Evolutionary conservation across 306 rosid species (phyloP).

Genomic region (Pterocarpus macrocarpus): DNA sequence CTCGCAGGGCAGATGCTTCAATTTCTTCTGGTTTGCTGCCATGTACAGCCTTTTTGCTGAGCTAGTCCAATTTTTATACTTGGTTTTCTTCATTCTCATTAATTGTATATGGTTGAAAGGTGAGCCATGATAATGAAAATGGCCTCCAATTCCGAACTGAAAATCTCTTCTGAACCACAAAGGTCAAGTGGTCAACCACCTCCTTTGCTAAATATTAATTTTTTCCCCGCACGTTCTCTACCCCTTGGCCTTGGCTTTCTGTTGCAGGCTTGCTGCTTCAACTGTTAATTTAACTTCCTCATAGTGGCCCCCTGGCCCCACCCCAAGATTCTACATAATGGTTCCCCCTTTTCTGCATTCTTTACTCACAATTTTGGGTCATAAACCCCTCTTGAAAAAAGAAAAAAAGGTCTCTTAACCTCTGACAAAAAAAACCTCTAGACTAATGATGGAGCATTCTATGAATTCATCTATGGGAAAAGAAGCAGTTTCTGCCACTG

Average conservation of each 20-base stretch:
- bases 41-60: not conserved
- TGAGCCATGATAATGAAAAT: constrained; percentile 32
- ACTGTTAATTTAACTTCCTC: constrained; percentile 58
- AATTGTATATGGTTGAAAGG: constrained; percentile 55
- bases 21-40: not conserved
- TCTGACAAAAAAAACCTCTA: constrained; percentile 24
- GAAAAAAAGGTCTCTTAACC: constrained; percentile 37
- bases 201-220: constrained; percentile 38
- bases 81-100: constrained; percentile 45
- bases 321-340: constrained; percentile 58
- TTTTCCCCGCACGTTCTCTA: constrained; percentile 58
- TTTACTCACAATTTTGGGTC: constrained; percentile 44
- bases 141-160: constrained; percentile 41
- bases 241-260: constrained; percentile 36
- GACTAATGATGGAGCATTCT: constrained; percentile 58
- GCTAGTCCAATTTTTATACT: constrained; percentile 8
- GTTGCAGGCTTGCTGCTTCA: constrained; percentile 47
- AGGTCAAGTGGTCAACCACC: constrained; percentile 63
- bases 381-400: constrained; percentile 42
- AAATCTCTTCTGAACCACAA: constrained; percentile 56
- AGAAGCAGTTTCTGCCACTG: constrained; percentile 43
- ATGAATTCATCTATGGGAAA: constrained; percentile 53
- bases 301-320: constrained; percentile 57
- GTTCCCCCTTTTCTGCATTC: constrained; percentile 47
- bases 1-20: not conserved